Percentiles rank a stretch among this genome's conserved stretches.
These are phyloP conservation scores for Syncephalastrum monosporum DNA, from an alignment of 371 early-diverging fungal species.

Conservation along the genomic window DNA sequence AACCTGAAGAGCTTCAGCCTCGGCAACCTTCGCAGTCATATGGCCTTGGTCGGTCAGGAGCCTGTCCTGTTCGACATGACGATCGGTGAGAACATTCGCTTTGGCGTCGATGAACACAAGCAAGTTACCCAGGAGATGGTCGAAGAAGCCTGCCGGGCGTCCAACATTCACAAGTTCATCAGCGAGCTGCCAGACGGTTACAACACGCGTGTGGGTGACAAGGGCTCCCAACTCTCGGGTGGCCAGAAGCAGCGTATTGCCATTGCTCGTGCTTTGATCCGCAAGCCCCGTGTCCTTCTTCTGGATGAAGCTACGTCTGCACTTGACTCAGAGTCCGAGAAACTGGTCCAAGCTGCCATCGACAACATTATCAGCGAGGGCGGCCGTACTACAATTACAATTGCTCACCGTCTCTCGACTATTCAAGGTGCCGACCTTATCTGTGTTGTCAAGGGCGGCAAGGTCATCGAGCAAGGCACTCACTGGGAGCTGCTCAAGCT, in stretches of 20 bases:
- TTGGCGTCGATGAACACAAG: slow-evolving; percentile 55
- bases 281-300: slow-evolving; percentile 46
- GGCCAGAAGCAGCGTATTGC: slow-evolving; percentile 88
- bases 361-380: slow-evolving; percentile 64
- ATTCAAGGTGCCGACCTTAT: slow-evolving; percentile 75
- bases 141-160: slow-evolving; percentile 56
- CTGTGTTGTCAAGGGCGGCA: slow-evolving; percentile 72
- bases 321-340: slow-evolving; percentile 88
- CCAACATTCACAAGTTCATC: slow-evolving; percentile 84
- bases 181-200: slow-evolving; percentile 67
- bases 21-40: slow-evolving; percentile 62
- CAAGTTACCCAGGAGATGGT: slow-evolving; percentile 56
- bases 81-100: slow-evolving; percentile 80
- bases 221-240: slow-evolving; percentile 76
- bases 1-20: slow-evolving; percentile 66
- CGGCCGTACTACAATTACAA: slow-evolving; percentile 59
- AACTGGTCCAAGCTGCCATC: slow-evolving; percentile 85
- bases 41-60: slow-evolving; percentile 90
- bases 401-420: slow-evolving; percentile 67
- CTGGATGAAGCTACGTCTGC: slow-evolving; percentile 98
- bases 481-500: slow-evolving; percentile 67
- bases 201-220: slow-evolving; percentile 78
- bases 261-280: slow-evolving; percentile 46
- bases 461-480: slow-evolving; percentile 78
- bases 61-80: slow-evolving; percentile 79